These are phyloP conservation scores for Solanum dulcamara DNA, from an alignment of 257 asterid genomes.

Conservation along the genomic window DNA sequence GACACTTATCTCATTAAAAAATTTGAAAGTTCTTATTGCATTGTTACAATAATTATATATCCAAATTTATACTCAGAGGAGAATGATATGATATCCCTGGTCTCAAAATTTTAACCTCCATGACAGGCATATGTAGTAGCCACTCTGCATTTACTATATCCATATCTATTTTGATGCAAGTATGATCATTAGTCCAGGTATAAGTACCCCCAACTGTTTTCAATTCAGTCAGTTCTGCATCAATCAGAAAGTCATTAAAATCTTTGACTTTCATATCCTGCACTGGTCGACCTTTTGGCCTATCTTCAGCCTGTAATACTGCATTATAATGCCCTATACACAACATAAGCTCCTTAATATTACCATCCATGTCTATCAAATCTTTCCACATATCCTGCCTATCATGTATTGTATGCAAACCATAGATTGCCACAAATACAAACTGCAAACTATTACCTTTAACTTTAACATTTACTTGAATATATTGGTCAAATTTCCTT, in stretches of 20 bases:
- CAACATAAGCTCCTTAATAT: no score
- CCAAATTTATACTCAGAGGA: neutral
- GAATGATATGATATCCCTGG: neutral
- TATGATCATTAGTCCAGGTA: neutral
- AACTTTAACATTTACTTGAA: no score
- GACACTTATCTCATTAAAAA: no score
- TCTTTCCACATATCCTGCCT: neutral
- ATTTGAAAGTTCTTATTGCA: no score
- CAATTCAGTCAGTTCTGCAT: neutral
- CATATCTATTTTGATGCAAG: neutral
- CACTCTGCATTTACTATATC: neutral
- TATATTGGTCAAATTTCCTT: neutral
- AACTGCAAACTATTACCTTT: neutral
- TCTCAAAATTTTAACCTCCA: neutral
- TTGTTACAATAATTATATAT: no score
- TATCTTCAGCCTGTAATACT: neutral
- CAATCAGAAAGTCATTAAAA: neutral
- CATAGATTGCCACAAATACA: neutral
- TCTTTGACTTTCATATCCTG: neutral
- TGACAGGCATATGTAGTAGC: neutral
- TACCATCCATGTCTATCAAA: rapidly evolving
- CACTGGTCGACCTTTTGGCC: neutral
- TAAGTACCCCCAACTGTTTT: neutral
- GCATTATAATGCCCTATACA: neutral
- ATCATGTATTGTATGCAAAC: neutral